Evolutionary conservation across 306 rosid species (phyloP).

Genomic region (Quercus bicolor): DNA sequence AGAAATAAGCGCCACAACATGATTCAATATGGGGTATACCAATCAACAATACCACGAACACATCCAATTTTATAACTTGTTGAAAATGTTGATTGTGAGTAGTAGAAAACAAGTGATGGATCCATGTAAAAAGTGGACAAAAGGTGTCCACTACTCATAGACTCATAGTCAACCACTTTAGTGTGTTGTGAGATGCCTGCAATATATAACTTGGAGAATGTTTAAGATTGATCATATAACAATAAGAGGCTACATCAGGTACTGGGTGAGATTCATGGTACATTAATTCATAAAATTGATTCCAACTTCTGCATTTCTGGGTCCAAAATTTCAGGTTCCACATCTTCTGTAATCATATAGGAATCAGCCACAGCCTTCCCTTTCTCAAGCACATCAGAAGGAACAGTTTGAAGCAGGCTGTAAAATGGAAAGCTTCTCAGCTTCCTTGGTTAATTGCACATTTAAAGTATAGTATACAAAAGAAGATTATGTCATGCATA

Average conservation of each 20-base stretch:
- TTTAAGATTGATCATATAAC: not conserved
- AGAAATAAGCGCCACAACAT: not conserved
- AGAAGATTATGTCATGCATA: not conserved
- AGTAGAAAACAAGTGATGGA: too few species aligned
- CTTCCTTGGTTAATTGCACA: not conserved
- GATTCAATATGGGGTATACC: not conserved
- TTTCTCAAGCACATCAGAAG: conserved; percentile 69
- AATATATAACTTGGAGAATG: not conserved
- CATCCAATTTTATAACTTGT: too few species aligned
- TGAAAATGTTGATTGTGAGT: too few species aligned
- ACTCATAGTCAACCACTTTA: too few species aligned
- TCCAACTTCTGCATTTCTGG: conserved; percentile 67
- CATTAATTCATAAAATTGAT: conserved; percentile 49
- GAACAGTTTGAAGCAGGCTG: conserved; percentile 91
- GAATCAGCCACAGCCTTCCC: conserved; percentile 76
- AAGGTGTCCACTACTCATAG: too few species aligned
- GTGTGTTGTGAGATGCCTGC: not conserved
- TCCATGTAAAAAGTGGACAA: too few species aligned
- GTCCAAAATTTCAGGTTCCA: conserved; percentile 43
- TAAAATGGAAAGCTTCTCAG: conserved; percentile 28
- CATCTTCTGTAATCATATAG: conserved; percentile 51
- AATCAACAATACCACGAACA: not conserved
- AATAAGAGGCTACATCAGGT: not conserved
- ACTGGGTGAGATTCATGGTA: not conserved
- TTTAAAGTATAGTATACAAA: not conserved